phyloP scores from a whole-genome alignment of 2,329 filamentous ascomycete genomes.

The Colletotrichum brevisporum region DNA sequence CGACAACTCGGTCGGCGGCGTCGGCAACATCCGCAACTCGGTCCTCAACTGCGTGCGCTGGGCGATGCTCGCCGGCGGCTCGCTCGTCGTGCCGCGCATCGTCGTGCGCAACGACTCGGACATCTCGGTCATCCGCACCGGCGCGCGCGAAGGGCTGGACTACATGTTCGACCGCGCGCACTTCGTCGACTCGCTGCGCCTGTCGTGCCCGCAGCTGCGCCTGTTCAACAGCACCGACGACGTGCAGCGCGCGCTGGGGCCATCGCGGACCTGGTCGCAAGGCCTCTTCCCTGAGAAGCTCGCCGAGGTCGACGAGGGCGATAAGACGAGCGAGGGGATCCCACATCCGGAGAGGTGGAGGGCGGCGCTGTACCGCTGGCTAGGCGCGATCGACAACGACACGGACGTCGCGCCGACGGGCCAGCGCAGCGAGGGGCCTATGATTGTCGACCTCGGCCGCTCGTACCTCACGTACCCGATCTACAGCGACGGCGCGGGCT shows the following conservation, averaged over 20 bases:
- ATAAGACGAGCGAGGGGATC: conserved; percentile 44
- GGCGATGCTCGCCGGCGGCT: conserved; percentile 54
- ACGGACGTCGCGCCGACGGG: conserved; percentile 37
- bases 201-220: conserved; percentile 47
- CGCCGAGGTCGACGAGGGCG: conserved; percentile 46
- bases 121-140: conserved; percentile 45
- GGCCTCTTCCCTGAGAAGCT: conserved; percentile 45
- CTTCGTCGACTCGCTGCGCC: conserved; percentile 44
- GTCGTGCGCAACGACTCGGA: conserved; percentile 47
- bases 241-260: conserved; percentile 26
- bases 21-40: conserved; percentile 56
- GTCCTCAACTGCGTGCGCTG: conserved; percentile 58
- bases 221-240: conserved; percentile 48
- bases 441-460: conserved; percentile 49
- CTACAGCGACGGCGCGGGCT: conserved; percentile 50
- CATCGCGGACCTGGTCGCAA: conserved; percentile 42
- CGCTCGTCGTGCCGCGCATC: conserved; percentile 54
- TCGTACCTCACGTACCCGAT: conserved; percentile 55
- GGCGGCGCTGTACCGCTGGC: conserved; percentile 46
- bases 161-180: conserved; percentile 47
- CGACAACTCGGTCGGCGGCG: conserved; percentile 54
- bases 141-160: conserved; percentile 44
- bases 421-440: conserved; percentile 35
- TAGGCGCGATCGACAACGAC: conserved; percentile 38
- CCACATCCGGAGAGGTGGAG: conserved; percentile 46